A percentile compares a stretch with the other conserved stretches of the same genome.
Conservation (phyloP, 1,139 yeast genomes). For the Zygoascus sp. region DNA sequence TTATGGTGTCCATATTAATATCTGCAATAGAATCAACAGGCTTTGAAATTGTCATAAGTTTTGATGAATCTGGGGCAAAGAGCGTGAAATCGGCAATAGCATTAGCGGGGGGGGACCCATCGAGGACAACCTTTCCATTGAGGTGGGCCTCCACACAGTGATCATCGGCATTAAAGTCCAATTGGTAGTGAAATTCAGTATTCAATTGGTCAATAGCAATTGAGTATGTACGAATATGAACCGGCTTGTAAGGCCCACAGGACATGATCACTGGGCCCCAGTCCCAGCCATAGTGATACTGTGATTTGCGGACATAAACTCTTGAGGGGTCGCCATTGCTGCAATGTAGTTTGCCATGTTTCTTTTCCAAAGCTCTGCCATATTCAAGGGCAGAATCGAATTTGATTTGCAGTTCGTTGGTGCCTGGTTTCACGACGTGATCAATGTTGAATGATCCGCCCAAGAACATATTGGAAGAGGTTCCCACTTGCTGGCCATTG, state of each 20-base stretch:
- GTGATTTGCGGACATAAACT: slow-evolving; percentile 20
- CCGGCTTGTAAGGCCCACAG: slow-evolving; percentile 45
- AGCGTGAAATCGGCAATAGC: background rate
- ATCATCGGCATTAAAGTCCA: background rate
- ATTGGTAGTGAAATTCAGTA: background rate
- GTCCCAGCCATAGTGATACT: slow-evolving; percentile 46
- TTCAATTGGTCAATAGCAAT: background rate
- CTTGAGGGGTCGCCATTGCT: slow-evolving; percentile 10
- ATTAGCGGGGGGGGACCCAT: background rate
- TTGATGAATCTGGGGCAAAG: background rate
- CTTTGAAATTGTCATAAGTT: background rate
- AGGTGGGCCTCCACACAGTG: background rate
- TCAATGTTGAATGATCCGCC: slow-evolving; percentile 23
- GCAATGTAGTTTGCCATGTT: slow-evolving; percentile 13
- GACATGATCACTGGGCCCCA: slow-evolving; percentile 48
- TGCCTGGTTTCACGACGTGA: slow-evolving; percentile 9
- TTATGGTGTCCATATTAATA: no score
- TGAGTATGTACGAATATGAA: slow-evolving; percentile 17
- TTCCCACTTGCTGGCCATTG: slow-evolving; percentile 33
- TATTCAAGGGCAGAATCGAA: slow-evolving; percentile 14
- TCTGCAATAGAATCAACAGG: background rate
- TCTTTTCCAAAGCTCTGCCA: slow-evolving; percentile 13
- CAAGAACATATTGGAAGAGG: slow-evolving; percentile 19
- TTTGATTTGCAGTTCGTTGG: slow-evolving; percentile 6
- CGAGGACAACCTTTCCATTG: background rate